phyloP scores from a whole-genome alignment of 208 protist species.

The Trypanosomatidae sp. region DNA sequence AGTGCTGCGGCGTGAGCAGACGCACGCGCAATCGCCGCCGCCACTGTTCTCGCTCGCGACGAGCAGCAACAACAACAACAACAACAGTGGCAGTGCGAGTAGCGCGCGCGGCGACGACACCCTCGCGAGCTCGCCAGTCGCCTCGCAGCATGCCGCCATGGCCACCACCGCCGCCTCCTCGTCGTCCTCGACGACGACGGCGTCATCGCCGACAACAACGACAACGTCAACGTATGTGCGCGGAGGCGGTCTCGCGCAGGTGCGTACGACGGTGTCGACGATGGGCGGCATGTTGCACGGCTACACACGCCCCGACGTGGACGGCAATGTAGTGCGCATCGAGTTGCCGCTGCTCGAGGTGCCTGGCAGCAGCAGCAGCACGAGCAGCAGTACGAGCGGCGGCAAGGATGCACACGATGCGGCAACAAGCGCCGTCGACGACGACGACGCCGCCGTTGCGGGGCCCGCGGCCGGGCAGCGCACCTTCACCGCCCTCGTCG shows the following conservation, averaged over 20 bases:
- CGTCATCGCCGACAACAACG: no score
- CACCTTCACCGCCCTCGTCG: constrained; percentile 61
- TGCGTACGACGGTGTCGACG: constrained; percentile 20
- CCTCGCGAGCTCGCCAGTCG: neutral
- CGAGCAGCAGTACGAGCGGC: neutral
- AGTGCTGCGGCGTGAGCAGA: constrained; percentile 2
- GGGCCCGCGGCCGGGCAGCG: constrained; percentile 6
- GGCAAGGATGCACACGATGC: neutral
- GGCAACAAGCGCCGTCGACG: neutral
- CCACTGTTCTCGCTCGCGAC: neutral
- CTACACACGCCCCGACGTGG: constrained; percentile 34
- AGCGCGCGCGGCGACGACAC: neutral
- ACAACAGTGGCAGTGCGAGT: neutral
- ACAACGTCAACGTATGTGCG: no score
- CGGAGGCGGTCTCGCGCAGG: constrained; percentile 12
- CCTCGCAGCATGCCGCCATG: neutral
- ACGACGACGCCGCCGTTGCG: neutral
- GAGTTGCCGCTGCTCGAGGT: constrained; percentile 66
- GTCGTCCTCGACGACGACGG: neutral
- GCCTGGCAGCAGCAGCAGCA: constrained; percentile 19
- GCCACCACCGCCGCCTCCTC: neutral
- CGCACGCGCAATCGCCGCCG: neutral
- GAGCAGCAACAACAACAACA: neutral
- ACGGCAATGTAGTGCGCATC: constrained; percentile 35
- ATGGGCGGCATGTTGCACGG: constrained; percentile 59